phyloP scores from a whole-genome alignment of 1,139 yeast genomes.

The Nakaseomyces bracarensis region DNA sequence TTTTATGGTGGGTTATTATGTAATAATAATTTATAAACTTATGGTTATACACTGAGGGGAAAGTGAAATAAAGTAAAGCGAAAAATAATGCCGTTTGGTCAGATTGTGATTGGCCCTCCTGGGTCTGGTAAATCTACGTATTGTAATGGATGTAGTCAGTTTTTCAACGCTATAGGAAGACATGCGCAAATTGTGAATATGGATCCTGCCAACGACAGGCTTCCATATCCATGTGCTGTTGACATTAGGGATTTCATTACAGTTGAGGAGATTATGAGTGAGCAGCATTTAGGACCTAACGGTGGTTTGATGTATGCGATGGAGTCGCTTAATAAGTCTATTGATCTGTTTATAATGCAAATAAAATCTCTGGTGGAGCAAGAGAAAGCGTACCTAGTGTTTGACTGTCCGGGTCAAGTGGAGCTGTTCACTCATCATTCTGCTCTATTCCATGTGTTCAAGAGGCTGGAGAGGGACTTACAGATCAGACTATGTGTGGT shows the following conservation, averaged over 20 bases:
- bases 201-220: constrained; percentile 88
- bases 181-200: constrained; percentile 73
- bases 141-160: constrained; percentile 86
- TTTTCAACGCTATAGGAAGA: constrained; percentile 87
- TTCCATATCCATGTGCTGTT: constrained; percentile 74
- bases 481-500: constrained; percentile 79
- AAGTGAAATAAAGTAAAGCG: no score
- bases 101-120: constrained; percentile 94
- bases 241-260: constrained; percentile 86
- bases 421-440: constrained; percentile 91
- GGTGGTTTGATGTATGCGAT: constrained; percentile 90
- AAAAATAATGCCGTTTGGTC: constrained; percentile 81
- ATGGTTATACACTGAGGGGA: no score
- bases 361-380: constrained; percentile 50
- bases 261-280: constrained; percentile 84
- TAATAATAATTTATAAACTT: no score
- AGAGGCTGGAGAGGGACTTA: constrained; percentile 55
- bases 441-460: constrained; percentile 66
- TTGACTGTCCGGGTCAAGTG: constrained; percentile 98
- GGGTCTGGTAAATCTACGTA: constrained; percentile 96
- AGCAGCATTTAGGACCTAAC: constrained; percentile 79
- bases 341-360: constrained; percentile 54
- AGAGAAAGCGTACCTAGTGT: constrained; percentile 62
- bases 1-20: no score
- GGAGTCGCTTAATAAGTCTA: constrained; percentile 51